A percentile compares a stretch with the other conserved stretches of the same genome.
Evolutionary conservation across 2,329 filamentous ascomycete genomes (phyloP).

Genomic region (Scedosporium minutisporum): DNA sequence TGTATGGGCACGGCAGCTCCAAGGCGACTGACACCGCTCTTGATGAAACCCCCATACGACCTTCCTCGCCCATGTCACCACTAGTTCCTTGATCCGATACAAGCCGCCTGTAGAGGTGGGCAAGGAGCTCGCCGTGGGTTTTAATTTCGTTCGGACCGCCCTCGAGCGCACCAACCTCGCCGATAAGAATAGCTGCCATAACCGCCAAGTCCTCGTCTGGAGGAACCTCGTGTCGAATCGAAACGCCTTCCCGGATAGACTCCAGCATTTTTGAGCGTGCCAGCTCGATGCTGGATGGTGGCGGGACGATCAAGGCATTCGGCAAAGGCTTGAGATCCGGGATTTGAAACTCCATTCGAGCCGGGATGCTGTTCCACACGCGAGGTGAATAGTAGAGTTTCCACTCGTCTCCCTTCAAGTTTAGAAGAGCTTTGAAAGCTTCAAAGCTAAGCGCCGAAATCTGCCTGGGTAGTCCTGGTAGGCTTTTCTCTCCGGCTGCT

Average conservation of each 20-base stretch:
- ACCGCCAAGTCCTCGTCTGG: not conserved
- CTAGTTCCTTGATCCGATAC: not conserved
- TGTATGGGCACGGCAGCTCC: constrained; percentile 10
- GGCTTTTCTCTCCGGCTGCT: not conserved
- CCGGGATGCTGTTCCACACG: constrained; percentile 17
- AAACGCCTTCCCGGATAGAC: not conserved
- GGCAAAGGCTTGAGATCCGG: constrained; percentile 19
- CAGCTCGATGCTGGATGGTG: not conserved
- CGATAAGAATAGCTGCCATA: not conserved
- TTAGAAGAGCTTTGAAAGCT: constrained; percentile 15
- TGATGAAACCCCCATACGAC: not conserved
- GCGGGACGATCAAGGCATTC: constrained; percentile 12
- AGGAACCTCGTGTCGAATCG: not conserved
- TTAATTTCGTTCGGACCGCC: not conserved
- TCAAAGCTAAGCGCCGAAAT: constrained; percentile 1
- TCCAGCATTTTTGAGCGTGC: not conserved
- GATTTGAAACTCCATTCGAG: constrained; percentile 16
- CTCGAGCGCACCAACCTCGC: not conserved
- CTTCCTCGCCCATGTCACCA: not conserved
- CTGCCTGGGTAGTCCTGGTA: not conserved
- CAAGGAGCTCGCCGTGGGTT: not conserved
- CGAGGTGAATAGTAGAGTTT: constrained; percentile 15
- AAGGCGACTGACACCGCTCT: constrained; percentile 7
- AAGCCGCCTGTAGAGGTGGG: not conserved
- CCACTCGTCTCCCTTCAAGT: constrained; percentile 17